phyloP scores from a whole-genome alignment of 2,329 filamentous ascomycete species.

The Claviceps spartinae region DNA sequence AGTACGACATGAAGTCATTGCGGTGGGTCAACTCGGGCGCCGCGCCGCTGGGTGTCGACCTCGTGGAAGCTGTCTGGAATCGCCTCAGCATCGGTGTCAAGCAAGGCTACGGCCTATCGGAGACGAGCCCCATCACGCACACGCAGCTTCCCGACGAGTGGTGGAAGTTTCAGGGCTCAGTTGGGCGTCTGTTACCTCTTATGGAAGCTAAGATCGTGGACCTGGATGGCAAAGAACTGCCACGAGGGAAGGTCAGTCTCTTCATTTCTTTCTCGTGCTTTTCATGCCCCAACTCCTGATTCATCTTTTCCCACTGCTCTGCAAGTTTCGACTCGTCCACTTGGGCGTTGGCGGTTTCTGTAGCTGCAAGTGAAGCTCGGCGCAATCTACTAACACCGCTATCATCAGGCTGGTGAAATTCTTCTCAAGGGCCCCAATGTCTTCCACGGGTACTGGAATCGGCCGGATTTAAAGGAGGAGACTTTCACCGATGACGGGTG shows the following conservation, averaged over 20 bases:
- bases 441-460: slow-evolving; percentile 67
- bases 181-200: slow-evolving; percentile 66
- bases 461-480: slow-evolving; percentile 54
- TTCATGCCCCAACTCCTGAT: neutral
- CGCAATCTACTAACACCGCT: neutral
- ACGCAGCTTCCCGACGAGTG: slow-evolving; percentile 64
- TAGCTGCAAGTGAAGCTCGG: neutral
- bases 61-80: slow-evolving; percentile 62
- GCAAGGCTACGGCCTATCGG: slow-evolving; percentile 83
- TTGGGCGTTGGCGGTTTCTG: neutral
- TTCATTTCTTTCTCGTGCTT: neutral
- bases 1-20: slow-evolving; percentile 67
- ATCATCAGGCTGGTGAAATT: slow-evolving; percentile 39
- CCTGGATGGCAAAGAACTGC: slow-evolving; percentile 40
- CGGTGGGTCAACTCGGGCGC: slow-evolving; percentile 81
- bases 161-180: slow-evolving; percentile 61
- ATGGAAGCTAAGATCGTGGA: slow-evolving; percentile 73
- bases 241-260: slow-evolving; percentile 29
- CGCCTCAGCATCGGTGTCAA: slow-evolving; percentile 70
- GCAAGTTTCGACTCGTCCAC: neutral
- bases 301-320: neutral
- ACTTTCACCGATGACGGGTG: slow-evolving; percentile 65
- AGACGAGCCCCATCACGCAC: slow-evolving; percentile 71
- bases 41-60: slow-evolving; percentile 67
- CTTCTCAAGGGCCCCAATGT: slow-evolving; percentile 71